A percentile compares a stretch with the other conserved stretches of the same genome.
Evolutionary conservation across 257 asterid genomes (phyloP).

Genomic region (Solanum lignicaule): DNA sequence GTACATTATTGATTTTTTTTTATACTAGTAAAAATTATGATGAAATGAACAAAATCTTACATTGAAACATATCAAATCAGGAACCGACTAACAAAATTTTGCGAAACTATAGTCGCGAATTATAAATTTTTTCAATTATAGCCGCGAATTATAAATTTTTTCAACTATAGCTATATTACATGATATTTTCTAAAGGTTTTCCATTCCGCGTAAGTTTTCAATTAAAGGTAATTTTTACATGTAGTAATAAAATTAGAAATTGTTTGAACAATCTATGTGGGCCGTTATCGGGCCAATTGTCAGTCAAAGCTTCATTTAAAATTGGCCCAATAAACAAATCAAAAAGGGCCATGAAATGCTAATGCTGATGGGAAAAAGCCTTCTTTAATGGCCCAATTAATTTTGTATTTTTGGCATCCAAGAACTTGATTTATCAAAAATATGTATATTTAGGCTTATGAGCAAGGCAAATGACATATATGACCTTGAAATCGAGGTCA

Average conservation of each 20-base stretch:
- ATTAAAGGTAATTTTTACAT: neutral
- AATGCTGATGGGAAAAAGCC: neutral
- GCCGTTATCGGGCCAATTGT: neutral
- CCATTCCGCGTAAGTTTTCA: neutral
- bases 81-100: too few species aligned
- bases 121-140: too few species aligned
- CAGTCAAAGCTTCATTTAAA: neutral
- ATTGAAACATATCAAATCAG: too few species aligned
- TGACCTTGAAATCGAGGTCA: neutral
- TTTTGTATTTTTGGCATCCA: neutral
- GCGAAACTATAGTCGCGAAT: neutral
- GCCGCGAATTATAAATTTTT: too few species aligned
- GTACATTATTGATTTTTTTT: neutral
- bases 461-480: neutral
- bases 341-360: neutral
- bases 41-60: neutral
- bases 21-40: neutral
- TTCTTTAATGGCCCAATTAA: neutral
- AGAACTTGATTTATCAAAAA: neutral
- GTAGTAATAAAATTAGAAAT: neutral
- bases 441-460: neutral
- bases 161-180: neutral
- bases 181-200: neutral
- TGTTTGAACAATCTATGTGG: neutral
- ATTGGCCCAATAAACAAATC: neutral